Base-by-base conservation (phyloP, 768 basidiomycete species). In the Cantharellus cinnabarinus region DNA sequence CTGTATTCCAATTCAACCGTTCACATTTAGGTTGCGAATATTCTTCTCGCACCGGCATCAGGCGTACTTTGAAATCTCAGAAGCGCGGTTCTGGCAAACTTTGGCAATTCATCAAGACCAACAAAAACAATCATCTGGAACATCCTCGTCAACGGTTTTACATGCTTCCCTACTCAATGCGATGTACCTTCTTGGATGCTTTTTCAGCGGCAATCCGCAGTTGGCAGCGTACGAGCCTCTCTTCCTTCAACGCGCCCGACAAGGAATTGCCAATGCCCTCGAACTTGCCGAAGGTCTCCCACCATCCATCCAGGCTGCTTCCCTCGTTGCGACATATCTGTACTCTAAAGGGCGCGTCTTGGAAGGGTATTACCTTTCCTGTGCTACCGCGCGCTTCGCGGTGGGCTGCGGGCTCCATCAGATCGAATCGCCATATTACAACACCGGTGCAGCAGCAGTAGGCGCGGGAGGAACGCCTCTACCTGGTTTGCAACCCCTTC, bases 351-450 rank as follows among this genome's bases (percentile, higher is more conserved):
- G 79, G 59, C 73, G 77, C 41, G 68, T 76, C 41, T 71, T 84
- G n/a, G 80, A 81, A 62, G 83, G 81, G 4, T 79, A 78, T 65
- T 75, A 75, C 60, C 82, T 88, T 67, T 78, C 79, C 0, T 81
- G 79, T 60, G 80, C 84, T 0, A 85, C 86, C 0, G 80, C 83
- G 1, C 75, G 83, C 14, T 71, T 89, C 54, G 79, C 82, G 4
- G 70, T 88, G 40, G 85, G 88, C 64, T 82, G 76, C 65, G 82
- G 83, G 4, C 76, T 89, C 40, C 62, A 62, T 48, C 61, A 61
- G 50, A 58, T 62, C 15, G 20, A 29, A 4, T 57, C 55, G 5
- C 39, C 62, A 14, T 53, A 61, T 34, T 62, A 55, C 54, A 57
- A 10, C 7, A 41, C 15, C 37, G 54, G 60, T 52, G n/a, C 54